Percentiles rank a stretch among this genome's conserved stretches.
These are phyloP conservation scores for Malus hybrid DNA, from an alignment of 331 rosid genomes.

Conservation along the genomic window DNA sequence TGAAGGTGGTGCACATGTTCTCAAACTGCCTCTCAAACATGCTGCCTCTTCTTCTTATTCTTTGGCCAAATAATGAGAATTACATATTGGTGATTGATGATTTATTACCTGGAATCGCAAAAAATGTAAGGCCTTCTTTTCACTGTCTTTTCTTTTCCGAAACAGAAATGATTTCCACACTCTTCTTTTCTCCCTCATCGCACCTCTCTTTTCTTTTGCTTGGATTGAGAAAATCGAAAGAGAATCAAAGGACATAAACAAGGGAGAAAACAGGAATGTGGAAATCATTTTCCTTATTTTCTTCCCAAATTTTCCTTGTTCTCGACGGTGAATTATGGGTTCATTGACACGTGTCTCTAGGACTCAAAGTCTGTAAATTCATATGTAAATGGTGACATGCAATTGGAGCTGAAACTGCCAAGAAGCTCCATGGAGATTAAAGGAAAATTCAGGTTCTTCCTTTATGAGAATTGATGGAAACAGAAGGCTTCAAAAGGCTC, in stretches of 20 bases:
- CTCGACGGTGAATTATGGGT: neutral
- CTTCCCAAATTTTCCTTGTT: neutral
- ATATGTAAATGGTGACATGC: neutral
- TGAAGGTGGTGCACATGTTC: constrained; percentile 12
- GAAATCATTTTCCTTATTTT: neutral
- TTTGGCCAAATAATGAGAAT: constrained; percentile 1
- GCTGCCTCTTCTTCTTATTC: constrained; percentile 63
- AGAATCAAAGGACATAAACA: neutral
- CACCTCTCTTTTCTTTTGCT: neutral
- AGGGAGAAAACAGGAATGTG: neutral
- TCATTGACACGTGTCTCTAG: neutral
- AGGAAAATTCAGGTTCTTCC: neutral
- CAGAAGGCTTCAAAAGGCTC: neutral
- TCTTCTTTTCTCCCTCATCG: neutral
- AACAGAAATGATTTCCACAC: neutral
- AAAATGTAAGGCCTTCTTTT: neutral
- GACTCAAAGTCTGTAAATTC: neutral
- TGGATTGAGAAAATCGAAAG: too few relatives aligned
- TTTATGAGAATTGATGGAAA: neutral
- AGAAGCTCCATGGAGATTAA: neutral
- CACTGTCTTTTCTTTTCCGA: neutral
- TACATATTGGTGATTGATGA: too few relatives aligned
- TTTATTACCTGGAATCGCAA: neutral
- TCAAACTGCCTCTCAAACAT: constrained; percentile 48
- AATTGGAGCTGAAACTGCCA: neutral